Evolutionary conservation across 2,329 filamentous ascomycete genomes (phyloP).

Genomic region (Fusarium scirpi): DNA sequence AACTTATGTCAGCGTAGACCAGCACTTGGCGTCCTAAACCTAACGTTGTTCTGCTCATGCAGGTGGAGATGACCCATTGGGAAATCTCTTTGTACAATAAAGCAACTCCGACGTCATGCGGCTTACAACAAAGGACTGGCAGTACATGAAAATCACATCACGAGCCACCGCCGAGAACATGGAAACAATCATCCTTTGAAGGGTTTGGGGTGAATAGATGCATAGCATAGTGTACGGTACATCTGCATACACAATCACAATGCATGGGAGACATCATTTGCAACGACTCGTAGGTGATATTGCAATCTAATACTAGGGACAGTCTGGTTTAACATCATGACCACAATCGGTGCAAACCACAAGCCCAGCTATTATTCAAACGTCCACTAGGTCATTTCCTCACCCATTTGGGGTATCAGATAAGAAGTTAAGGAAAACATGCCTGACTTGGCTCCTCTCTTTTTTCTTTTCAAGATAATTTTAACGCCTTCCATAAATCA

Average conservation of each 20-base stretch:
- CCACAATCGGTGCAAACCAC: slow-evolving; percentile 31
- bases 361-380: slow-evolving; percentile 23
- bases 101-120: slow-evolving; percentile 20
- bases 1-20: not conserved
- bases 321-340: slow-evolving; percentile 42
- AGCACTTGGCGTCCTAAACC: too few species aligned
- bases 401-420: slow-evolving; percentile 14
- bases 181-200: not conserved
- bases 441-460: slow-evolving; percentile 27
- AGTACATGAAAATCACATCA: not conserved
- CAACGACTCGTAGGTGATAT: slow-evolving; percentile 31
- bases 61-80: slow-evolving; percentile 4
- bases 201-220: not conserved
- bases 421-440: slow-evolving; percentile 33
- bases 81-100: slow-evolving; percentile 8
- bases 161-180: not conserved
- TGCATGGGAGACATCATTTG: not conserved
- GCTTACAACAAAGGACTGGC: not conserved
- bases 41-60: not conserved
- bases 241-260: not conserved
- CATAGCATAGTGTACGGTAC: not conserved
- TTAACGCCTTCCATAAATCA: slow-evolving; percentile 31
- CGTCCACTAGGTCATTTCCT: not conserved
- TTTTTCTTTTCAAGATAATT: slow-evolving; percentile 25
- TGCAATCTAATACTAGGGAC: slow-evolving; percentile 37